Evolutionary conservation across 2,329 filamentous ascomycete genomes (phyloP).

Genomic region (Sporothrix mexicana): DNA sequence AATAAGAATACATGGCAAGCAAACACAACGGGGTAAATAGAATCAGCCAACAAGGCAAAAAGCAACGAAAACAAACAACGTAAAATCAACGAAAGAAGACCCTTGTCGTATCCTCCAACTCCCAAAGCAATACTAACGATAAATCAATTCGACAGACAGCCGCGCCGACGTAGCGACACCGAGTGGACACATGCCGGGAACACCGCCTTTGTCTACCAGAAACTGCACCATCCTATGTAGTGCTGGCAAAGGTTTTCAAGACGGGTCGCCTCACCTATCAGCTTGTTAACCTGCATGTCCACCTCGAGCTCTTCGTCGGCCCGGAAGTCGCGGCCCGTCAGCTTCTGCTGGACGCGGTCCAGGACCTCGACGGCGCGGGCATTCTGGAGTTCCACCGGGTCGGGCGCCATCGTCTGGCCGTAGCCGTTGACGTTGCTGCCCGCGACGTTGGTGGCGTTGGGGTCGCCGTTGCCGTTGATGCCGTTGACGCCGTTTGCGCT

Average conservation of each 20-base stretch:
- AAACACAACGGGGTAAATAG: no score
- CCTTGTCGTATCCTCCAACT: no score
- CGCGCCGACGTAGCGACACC: no score
- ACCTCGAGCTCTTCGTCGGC: conserved; percentile 82
- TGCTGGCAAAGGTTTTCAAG: conserved; percentile 98
- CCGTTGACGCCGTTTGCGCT: conserved; percentile 41
- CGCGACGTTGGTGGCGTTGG: conserved; percentile 32
- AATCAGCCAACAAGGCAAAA: no score
- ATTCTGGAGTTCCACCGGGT: conserved; percentile 81
- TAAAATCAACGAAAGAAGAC: no score
- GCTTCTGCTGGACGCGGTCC: conserved; percentile 89
- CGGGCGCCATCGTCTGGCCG: conserved; percentile 42
- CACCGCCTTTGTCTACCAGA: conserved; percentile 68
- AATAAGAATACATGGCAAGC: no score
- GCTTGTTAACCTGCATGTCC: conserved; percentile 87
- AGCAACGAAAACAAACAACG: no score
- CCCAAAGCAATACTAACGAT: no score
- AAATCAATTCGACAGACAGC: no score
- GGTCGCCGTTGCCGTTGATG: conserved; percentile 39
- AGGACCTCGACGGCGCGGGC: conserved; percentile 90
- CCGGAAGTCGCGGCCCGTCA: conserved; percentile 93
- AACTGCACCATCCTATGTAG: conserved; percentile 98
- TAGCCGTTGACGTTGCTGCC: conserved; percentile 37
- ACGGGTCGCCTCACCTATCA: conserved; percentile 94
- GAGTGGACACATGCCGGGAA: not conserved